Base-by-base conservation (phyloP, 306 rosid species). In the Benincasa hispida region DNA sequence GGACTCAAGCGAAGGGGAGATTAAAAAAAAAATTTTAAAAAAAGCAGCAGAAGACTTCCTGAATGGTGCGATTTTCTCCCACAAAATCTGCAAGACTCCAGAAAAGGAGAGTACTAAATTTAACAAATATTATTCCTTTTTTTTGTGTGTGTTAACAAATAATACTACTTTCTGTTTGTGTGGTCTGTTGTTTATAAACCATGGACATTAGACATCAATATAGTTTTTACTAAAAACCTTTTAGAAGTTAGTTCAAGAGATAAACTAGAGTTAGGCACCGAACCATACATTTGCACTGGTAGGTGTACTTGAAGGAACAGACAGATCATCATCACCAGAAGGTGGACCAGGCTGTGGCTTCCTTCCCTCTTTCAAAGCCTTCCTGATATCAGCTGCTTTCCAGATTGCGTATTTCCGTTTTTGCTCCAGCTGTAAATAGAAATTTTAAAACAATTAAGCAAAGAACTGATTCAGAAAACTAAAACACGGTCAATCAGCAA, bases 331-430 rank as follows among this genome's bases (percentile, higher is more conserved):
- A 50, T 90, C 98, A 59, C 89, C 99, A 75, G 81, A 86, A 74
- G 99, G 99, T 47, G 96, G 96, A 58, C 99, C 99, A 27, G 98
- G 87, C 11, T 11, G 56, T 59, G 99, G 99, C 77, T 78, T 91
- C 80, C 96, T 88, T 83, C 99, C 99, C 85, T 95, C 98, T 89
- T 95, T 95, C 81, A 95, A 48, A 76, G 99, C 98, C 83, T 92
- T 95, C 88, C 99, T 89, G 84, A 95, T 95, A 85, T 95, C 99
- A 55, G 97, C 99, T 74, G 99, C 99, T 90, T 95, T 95, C 99
- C 99, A 95, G 69, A 47, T 93, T 72, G 99, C 97, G 75, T 95
- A 95, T 84, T 95, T 95, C 87, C 91, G 98, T 78, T 95, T 95
- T 90, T 95, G 91, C 88, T 95, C 99, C 78, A 95, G 88, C 99